Base-by-base conservation (phyloP, 192 early-diverging fungal species). In the Backusella luteola region DNA sequence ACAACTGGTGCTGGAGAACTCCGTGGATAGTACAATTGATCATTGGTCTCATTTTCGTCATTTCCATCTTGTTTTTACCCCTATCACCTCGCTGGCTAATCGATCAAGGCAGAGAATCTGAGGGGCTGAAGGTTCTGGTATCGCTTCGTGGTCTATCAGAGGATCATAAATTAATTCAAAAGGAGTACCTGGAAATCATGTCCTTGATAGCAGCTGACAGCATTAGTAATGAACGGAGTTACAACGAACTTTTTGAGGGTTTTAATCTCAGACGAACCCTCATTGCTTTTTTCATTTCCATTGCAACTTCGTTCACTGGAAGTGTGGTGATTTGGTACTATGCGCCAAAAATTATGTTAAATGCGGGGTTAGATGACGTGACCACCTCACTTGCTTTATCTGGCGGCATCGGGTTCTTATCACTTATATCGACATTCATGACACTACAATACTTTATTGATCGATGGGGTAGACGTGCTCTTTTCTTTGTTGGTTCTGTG, bases 81-180 rank as follows among this genome's bases (percentile, higher is more conserved):
- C 87, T 84, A 73, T 95, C 95, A 4, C 93, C 95, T 6, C 94
- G 95, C 78, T 96, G 95, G 94, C 85, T 96, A 38, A 78, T 95
- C 41, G 87, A 88, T 72, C 69, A 90, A 21, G 91, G 87, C 46
- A 85, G 87, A 15, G 66, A 77, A 17, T 92, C 93, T 14, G 90
- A 96, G 76, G 93, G 91, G 7, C 86, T 87, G 9, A 26, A 69
- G 12, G 89, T 93, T 1, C 80, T 96, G 19, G 89, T 89, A 19
- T 83, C 89, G 21, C 81, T 94, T 78, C 90, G 93, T 39, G 41
- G 59, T 23, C 66, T 68, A 12, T 34, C 32, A 9, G 77, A 79
- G 23, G 56, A 63, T 59, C 36, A 78, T 53, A 42, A 69, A 36
- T 84, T 73, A n/a, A 89, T 96, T 12, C 36, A 79, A 7, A 83